Conservation (phyloP, 1,139 yeast genomes). For the Scheffersomyces quercinus region DNA sequence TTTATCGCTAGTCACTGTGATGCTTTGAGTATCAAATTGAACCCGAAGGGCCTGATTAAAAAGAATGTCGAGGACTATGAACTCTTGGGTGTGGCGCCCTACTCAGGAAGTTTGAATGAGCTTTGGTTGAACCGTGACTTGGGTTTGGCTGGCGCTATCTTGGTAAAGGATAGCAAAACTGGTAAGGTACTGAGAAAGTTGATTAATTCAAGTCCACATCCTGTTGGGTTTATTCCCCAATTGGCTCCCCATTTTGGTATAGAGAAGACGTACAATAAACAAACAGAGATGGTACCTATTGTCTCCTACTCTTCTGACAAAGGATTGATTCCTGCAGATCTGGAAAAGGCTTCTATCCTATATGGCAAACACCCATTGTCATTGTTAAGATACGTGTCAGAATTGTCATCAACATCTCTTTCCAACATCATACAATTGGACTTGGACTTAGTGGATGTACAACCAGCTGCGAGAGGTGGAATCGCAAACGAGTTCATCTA, state of each 20-base stretch:
- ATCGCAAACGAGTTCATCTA: constrained; percentile 39
- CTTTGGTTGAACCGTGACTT: constrained; percentile 49
- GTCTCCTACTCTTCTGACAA: constrained; percentile 30
- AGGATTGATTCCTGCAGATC: constrained; percentile 12
- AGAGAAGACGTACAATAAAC: constrained; percentile 37
- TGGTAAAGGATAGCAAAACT: constrained; percentile 22
- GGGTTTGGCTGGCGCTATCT: constrained; percentile 47
- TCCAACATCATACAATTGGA: constrained; percentile 34
- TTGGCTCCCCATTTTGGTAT: constrained; percentile 44
- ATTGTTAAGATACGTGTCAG: constrained; percentile 36
- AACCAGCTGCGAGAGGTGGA: constrained; percentile 44
- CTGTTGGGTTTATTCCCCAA: constrained; percentile 45
- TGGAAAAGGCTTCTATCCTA: constrained; percentile 35
- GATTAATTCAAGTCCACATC: constrained; percentile 38
- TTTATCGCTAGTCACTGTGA: constrained; percentile 47
- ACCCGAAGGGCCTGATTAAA: constrained; percentile 30
- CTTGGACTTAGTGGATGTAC: constrained; percentile 44
- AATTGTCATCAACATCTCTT: constrained; percentile 27
- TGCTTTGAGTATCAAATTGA: constrained; percentile 39
- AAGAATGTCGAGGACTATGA: constrained; percentile 35
- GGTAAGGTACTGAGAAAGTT: constrained; percentile 27
- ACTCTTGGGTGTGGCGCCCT: constrained; percentile 45
- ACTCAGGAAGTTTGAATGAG: constrained; percentile 38
- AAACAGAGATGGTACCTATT: constrained; percentile 46
- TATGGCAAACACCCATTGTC: constrained; percentile 39